These are phyloP conservation scores for Thoreauomyces humboldtii DNA, from an alignment of 192 early-diverging fungal species.

Conservation along the genomic window DNA sequence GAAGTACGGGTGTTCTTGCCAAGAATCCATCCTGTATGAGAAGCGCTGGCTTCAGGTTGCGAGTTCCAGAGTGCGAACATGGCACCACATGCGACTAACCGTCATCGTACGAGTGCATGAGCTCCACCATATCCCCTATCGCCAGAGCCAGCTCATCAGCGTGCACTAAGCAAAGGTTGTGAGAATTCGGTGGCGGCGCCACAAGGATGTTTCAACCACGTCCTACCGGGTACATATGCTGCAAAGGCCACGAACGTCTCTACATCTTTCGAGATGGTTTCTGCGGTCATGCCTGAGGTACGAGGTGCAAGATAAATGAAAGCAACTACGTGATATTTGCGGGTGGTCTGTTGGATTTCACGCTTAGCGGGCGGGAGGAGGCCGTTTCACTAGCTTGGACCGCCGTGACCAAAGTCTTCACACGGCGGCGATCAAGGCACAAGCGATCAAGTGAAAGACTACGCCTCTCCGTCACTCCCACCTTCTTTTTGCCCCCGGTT, in stretches of 20 bases:
- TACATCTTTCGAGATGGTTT: not conserved
- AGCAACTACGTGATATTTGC: no score
- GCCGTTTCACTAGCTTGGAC: no score
- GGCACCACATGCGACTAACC: conserved; percentile 16
- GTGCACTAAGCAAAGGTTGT: conserved; percentile 1
- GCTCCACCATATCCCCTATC: conserved; percentile 13
- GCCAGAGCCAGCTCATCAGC: conserved; percentile 19
- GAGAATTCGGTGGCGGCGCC: not conserved
- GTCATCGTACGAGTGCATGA: conserved; percentile 25
- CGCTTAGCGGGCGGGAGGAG: no score
- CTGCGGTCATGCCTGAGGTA: not conserved
- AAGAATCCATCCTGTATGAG: conserved; percentile 20
- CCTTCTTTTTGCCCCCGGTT: no score
- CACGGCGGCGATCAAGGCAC: no score
- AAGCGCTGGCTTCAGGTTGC: not conserved
- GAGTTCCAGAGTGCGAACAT: no score
- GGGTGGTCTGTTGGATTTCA: no score
- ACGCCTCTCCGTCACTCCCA: no score
- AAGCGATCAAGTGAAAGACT: no score
- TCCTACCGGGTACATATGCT: conserved; percentile 10
- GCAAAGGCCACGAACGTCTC: conserved; percentile 21
- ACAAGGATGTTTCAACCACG: not conserved
- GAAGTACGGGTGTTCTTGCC: conserved; percentile 7
- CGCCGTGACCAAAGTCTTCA: no score
- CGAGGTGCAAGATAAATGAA: no score